Evolutionary conservation across 2,329 filamentous ascomycete species (phyloP).

Genomic region (Aspergillus fumigatiaffinis): DNA sequence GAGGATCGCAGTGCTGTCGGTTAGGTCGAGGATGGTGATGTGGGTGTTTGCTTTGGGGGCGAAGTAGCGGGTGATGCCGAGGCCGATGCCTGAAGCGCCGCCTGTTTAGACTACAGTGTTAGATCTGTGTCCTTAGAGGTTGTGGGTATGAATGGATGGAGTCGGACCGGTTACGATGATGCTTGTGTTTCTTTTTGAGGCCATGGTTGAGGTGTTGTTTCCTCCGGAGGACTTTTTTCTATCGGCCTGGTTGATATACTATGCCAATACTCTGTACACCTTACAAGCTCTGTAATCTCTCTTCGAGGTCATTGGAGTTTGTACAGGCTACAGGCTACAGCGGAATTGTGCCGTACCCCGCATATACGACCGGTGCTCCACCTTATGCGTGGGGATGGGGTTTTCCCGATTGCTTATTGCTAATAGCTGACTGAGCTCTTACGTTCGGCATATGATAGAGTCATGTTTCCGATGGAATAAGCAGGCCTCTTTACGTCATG

Average conservation of each 20-base stretch:
- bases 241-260: not conserved
- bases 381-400: not conserved
- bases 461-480: not conserved
- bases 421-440: not conserved
- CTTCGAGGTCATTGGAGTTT: not conserved
- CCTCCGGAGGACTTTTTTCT: not conserved
- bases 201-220: not conserved
- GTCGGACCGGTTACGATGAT: constrained; percentile 27
- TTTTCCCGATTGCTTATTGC: not conserved
- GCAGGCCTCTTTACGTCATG: too few species aligned
- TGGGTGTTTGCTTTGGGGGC: constrained; percentile 25
- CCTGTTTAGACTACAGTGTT: constrained; percentile 15
- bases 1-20: constrained; percentile 21
- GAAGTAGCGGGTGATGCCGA: constrained; percentile 32
- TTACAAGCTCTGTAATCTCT: not conserved
- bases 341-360: not conserved
- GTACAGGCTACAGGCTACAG: not conserved
- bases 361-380: not conserved
- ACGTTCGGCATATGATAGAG: not conserved
- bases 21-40: constrained; percentile 33
- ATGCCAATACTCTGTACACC: not conserved
- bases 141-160: not conserved
- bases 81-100: constrained; percentile 36
- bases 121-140: not conserved
- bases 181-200: constrained; percentile 23